A percentile compares a stretch with the other conserved stretches of the same genome.
Evolutionary conservation across 1,284 basidiomycete species (phyloP).

Genomic region (Sanghuangporus weigelae): DNA sequence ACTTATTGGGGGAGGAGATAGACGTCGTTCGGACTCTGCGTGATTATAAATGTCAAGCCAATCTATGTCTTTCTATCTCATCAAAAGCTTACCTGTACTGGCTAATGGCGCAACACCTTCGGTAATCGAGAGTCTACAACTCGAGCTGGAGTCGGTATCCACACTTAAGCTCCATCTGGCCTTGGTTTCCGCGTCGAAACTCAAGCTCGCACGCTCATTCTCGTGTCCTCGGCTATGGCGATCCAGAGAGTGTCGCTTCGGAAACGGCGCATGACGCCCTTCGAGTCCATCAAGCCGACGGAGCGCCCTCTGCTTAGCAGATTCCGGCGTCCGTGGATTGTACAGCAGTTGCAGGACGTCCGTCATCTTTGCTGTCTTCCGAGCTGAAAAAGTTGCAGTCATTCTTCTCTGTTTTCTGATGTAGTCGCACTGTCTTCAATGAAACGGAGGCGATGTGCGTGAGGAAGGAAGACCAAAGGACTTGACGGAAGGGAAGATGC

Average conservation of each 20-base stretch:
- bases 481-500: background rate
- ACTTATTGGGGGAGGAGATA: background rate
- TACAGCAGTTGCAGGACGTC: slow-evolving; percentile 8
- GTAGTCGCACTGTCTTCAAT: background rate
- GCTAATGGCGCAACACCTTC: background rate
- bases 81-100: background rate
- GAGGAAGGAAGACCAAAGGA: background rate
- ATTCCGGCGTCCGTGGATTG: slow-evolving; percentile 7
- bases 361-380: slow-evolving; percentile 3
- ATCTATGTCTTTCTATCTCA: background rate
- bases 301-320: slow-evolving; percentile 9
- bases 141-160: background rate
- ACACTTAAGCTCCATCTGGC: background rate
- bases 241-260: background rate
- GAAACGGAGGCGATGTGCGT: background rate
- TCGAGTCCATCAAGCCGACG: slow-evolving; percentile 14
- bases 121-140: background rate
- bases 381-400: background rate
- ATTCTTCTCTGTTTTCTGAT: background rate
- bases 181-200: background rate
- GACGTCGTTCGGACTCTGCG: background rate
- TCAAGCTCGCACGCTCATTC: background rate
- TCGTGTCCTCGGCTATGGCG: background rate
- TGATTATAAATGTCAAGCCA: background rate
- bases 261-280: background rate